Evolutionary conservation across 225 moss, liverwort and hornwort species (phyloP).

Genomic region (Physcomitrium patens): DNA sequence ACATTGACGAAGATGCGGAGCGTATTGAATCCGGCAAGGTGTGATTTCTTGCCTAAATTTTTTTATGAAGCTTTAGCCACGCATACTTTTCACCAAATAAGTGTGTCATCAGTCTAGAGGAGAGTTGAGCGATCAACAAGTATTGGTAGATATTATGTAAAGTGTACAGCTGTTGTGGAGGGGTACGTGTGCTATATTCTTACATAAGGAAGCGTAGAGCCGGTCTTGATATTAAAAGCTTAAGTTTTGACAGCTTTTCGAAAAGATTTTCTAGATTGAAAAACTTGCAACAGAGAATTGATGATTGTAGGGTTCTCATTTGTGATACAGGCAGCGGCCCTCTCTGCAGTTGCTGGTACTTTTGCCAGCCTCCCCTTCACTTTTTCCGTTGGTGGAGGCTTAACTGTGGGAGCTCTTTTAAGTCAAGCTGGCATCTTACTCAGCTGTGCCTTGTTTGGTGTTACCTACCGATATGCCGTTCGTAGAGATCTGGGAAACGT

Average conservation of each 20-base stretch:
- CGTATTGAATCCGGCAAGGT: conserved; percentile 87
- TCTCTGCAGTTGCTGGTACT: conserved; percentile 78
- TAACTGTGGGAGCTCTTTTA: conserved; percentile 55
- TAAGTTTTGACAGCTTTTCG: not conserved
- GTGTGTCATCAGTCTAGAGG: not conserved
- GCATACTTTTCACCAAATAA: not conserved
- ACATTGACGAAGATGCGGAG: conserved; percentile 71
- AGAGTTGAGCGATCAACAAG: not conserved
- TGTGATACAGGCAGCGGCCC: conserved; percentile 60
- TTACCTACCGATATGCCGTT: conserved; percentile 83
- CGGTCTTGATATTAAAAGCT: no score
- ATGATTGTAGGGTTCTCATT: not conserved
- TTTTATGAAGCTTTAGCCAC: not conserved
- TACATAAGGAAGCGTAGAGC: not conserved
- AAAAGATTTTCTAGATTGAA: not conserved
- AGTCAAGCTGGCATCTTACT: conserved; percentile 68
- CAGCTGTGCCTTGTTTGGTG: conserved; percentile 85
- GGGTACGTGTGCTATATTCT: not conserved
- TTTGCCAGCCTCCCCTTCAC: conserved; percentile 77
- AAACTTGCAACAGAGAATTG: not conserved
- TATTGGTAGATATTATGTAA: not conserved
- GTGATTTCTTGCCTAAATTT: not conserved
- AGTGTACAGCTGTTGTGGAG: not conserved
- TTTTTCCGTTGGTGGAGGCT: conserved; percentile 41
- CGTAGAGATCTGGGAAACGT: conserved; percentile 76